Base-by-base conservation (phyloP, 805 yeast genomes). In the Candida argentea region DNA sequence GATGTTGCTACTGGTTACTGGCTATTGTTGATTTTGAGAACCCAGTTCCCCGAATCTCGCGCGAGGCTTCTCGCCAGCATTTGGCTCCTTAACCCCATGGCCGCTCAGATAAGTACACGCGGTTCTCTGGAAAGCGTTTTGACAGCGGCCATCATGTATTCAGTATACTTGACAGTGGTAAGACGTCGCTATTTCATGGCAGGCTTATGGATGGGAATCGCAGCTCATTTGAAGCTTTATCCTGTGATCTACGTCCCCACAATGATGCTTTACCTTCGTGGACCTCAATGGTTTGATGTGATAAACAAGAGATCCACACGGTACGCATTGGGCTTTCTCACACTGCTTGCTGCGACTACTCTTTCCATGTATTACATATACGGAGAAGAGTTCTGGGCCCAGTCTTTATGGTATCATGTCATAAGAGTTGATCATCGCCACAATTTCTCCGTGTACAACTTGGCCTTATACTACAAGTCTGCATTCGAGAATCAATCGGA, bases 81-180 rank as follows among this genome's bases (percentile, higher is more conserved):
- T 4, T 91, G 97, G 97, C 61, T 91, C 12, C 61, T 85, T 40
- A 91, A 91, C 48, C 97, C 98, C 10, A 82, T 91, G 91, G 97
- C 87, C 1, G 73, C 79, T 18, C 85, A 94, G 1, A 91, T 91
- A 27, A 76, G 89, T 38, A 85, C 96, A 0, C 64, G 98, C 25
- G 98, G 98, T 1, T 82, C 91, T 16, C 80, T 95, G 0, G 98
- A 91, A 46, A 86, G 95, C 36, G 65, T 91, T 1, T 52, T 91
- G 25, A 84, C 93, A 2, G 86, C 83, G 18, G 57, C 89, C 39
- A 68, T 86, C 3, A 69, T 85, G 65, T 46, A 66, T 5, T 55
- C 76, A 23, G 43, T 82, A 1, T 74, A 70, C 41, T 56, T 47
- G 22, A 44, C 76, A n/a, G 33, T 63, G 14, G 31, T 53, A n/a